Evolutionary conservation across 2,329 filamentous ascomycete species (phyloP).

Genomic region (Trichoderma breve): DNA sequence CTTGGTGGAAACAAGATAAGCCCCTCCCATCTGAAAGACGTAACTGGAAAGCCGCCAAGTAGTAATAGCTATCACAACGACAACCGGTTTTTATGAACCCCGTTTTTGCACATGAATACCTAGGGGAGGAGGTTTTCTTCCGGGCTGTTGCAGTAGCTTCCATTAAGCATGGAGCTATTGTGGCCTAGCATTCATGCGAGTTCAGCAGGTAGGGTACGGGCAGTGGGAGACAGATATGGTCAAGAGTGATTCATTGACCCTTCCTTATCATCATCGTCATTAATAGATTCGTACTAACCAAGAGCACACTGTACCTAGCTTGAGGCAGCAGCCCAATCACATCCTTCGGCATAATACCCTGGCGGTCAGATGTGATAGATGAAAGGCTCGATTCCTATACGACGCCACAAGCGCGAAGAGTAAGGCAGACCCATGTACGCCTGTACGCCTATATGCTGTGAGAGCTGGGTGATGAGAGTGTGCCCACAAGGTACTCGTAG

Average conservation of each 20-base stretch:
- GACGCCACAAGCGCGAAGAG: background rate
- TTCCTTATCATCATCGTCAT: background rate
- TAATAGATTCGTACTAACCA: background rate
- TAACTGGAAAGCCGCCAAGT: background rate
- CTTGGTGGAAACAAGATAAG: background rate
- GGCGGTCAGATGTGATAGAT: background rate
- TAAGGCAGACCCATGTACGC: background rate
- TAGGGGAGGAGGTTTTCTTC: background rate
- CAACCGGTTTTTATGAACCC: background rate
- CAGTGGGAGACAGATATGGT: background rate
- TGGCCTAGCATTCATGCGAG: background rate
- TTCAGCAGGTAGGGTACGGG: background rate
- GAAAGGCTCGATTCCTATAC: background rate
- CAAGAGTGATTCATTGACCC: background rate
- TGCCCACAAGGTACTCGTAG: background rate
- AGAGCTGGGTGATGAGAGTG: background rate
- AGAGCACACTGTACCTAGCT: background rate
- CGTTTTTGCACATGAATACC: background rate
- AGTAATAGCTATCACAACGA: too few relatives aligned
- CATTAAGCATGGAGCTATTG: background rate
- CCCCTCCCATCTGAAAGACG: background rate
- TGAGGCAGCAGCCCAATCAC: background rate
- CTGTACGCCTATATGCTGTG: background rate
- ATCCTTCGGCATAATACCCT: background rate
- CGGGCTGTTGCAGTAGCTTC: background rate